Percentiles rank a stretch among this genome's conserved stretches.
Conservation (phyloP, 2,329 filamentous ascomycete species). For the Monilinia vaccinii-corymbosi region DNA sequence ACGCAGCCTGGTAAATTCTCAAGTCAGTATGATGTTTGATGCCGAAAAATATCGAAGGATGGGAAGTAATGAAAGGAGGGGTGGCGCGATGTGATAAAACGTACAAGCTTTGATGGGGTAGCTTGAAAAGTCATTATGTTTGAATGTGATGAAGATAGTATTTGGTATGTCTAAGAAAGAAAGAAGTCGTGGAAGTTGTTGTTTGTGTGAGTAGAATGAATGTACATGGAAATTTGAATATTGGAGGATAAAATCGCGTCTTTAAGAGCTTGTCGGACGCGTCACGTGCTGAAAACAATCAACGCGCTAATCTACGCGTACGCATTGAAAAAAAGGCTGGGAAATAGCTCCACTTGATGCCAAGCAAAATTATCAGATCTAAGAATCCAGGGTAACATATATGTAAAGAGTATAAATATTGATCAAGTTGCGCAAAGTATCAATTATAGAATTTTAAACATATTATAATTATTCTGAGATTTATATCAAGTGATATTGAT, state of each 20-base stretch:
- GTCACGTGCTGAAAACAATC: slow-evolving; percentile 2
- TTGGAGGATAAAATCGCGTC: not conserved
- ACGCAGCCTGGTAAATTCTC: slow-evolving; percentile 56
- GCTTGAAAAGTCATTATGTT: slow-evolving; percentile 62
- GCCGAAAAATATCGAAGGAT: slow-evolving; percentile 13
- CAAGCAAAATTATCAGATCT: slow-evolving; percentile 22
- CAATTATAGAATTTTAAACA: no score
- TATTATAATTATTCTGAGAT: no score
- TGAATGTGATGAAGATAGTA: slow-evolving; percentile 12
- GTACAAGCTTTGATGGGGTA: slow-evolving; percentile 65
- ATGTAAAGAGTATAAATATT: no score
- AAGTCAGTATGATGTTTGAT: slow-evolving; percentile 23
- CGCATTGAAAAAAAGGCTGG: slow-evolving; percentile 10
- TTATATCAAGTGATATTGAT: no score
- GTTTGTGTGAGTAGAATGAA: not conserved
- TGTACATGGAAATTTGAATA: slow-evolving; percentile 2
- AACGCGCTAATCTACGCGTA: slow-evolving; percentile 9
- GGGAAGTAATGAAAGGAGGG: slow-evolving; percentile 30
- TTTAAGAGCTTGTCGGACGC: slow-evolving; percentile 4
- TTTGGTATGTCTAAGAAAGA: slow-evolving; percentile 15
- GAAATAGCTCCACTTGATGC: not conserved
- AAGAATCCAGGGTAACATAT: not conserved
- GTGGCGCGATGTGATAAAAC: slow-evolving; percentile 24
- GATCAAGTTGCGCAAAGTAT: no score
- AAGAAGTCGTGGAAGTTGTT: slow-evolving; percentile 13